Evolutionary conservation across 345 rosid genomes (phyloP).

Genomic region (Acer campestre): DNA sequence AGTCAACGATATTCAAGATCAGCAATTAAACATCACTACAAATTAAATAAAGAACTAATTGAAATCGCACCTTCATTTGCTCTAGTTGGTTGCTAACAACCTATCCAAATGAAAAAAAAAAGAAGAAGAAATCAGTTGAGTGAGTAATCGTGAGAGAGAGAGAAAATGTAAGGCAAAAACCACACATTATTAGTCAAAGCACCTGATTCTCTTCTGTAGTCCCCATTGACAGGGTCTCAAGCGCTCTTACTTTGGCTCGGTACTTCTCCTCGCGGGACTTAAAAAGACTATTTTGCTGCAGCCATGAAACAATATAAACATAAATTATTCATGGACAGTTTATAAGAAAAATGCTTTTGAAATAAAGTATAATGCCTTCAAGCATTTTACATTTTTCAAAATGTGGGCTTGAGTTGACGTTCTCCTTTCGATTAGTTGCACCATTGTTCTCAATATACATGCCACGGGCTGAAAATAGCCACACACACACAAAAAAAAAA

Average conservation of each 20-base stretch:
- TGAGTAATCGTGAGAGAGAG: neutral
- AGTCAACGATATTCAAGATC: neutral
- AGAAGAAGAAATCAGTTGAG: constrained; percentile 20
- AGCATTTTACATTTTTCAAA: constrained; percentile 63
- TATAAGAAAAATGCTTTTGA: constrained; percentile 16
- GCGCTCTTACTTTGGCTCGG: constrained; percentile 65
- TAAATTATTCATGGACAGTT: constrained; percentile 22
- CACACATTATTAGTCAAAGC: constrained; percentile 13
- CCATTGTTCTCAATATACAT: constrained; percentile 55
- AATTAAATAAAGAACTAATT: neutral
- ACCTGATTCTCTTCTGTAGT: constrained; percentile 81
- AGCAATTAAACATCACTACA: neutral
- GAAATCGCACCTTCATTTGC: constrained; percentile 44
- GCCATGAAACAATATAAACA: constrained; percentile 24
- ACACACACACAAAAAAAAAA: too few species aligned
- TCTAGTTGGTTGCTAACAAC: constrained; percentile 47
- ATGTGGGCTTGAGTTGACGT: constrained; percentile 71
- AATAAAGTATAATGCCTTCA: neutral
- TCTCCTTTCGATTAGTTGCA: constrained; percentile 73
- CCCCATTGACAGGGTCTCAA: constrained; percentile 82
- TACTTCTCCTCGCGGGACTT: constrained; percentile 74
- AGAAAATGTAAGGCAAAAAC: constrained; percentile 22
- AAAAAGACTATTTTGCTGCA: constrained; percentile 77
- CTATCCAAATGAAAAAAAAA: constrained; percentile 29
- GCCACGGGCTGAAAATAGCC: constrained; percentile 48